A percentile compares a stretch with the other conserved stretches of the same genome.
phyloP scores from a whole-genome alignment of 495 filamentous ascomycete genomes.

The Lichina pygmaea region DNA sequence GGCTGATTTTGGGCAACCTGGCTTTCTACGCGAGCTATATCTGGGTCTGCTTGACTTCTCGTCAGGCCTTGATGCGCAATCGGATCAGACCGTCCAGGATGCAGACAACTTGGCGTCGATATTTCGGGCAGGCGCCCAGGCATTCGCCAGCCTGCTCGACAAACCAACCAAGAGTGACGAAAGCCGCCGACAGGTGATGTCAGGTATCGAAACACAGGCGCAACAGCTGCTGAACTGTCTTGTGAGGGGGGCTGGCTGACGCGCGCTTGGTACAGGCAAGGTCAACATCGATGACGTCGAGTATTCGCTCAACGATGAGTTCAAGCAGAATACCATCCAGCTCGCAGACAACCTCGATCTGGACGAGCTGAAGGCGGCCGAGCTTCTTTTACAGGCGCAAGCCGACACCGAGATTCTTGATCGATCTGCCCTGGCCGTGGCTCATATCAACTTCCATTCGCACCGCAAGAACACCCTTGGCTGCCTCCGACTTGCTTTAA shows the following conservation, averaged over 20 bases:
- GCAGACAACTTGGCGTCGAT: too few species aligned
- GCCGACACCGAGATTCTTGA: constrained; percentile 35
- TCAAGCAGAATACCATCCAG: constrained; percentile 49
- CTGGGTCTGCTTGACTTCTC: too few species aligned
- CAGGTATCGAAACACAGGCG: constrained; percentile 21
- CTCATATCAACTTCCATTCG: constrained; percentile 65
- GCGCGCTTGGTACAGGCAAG: constrained; percentile 23
- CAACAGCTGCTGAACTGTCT: constrained; percentile 1
- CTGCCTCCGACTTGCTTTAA: constrained; percentile 49
- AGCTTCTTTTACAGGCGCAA: constrained; percentile 39
- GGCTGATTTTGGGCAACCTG: too few species aligned
- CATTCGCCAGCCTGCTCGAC: constrained; percentile 49
- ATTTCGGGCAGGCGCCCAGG: too few species aligned
- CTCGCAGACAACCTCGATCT: constrained; percentile 69
- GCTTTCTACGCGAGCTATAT: too few species aligned
- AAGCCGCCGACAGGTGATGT: constrained; percentile 31
- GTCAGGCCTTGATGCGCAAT: too few species aligned
- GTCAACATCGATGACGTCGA: constrained; percentile 40
- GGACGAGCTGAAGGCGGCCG: constrained; percentile 65
- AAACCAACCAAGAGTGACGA: constrained; percentile 41
- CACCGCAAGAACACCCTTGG: constrained; percentile 52
- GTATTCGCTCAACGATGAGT: constrained; percentile 65
- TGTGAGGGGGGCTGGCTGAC: neutral
- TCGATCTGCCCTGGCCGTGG: constrained; percentile 38
- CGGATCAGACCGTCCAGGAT: too few species aligned